Base-by-base conservation (phyloP, 345 rosid genomes). In the Mangifera indica region DNA sequence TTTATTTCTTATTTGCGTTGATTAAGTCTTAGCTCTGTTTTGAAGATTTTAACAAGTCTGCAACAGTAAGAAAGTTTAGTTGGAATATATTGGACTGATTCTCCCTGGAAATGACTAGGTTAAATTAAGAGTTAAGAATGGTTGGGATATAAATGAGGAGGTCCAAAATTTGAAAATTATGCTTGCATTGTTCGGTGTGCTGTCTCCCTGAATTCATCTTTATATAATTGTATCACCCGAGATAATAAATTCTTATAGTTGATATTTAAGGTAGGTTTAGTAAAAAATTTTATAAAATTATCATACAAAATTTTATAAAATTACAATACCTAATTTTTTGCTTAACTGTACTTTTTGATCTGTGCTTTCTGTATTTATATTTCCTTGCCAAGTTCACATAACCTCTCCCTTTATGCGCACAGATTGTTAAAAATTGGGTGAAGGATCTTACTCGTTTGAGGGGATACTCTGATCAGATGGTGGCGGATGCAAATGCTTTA, bases 401-500 rank as follows among this genome's bases (percentile, higher is more conserved):
- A 55, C 29, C 12, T 67, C 69, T 65, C 7, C 34, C 60, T 44
- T 58, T 22, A 20, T 21, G 7, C n/a, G 66, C n/a, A 44, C 73
- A 87, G 94, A 81, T 89, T 75, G 90, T 78, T 12, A 85, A 77
- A 53, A 80, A 83, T 62, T 89, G 94, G 94, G 91, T 89, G 71
- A 89, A 86, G 81, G 85, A 81, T 40, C 78, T 85, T 10, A 87
- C 94, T 69, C 84, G 74, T 14, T 15, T 78, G 61, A 81, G 83
- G 60, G 90, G 94, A 8, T 87, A 84, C 81, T 78, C 87, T 0
- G 90, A 87, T 73, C 91, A 85, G 66, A 87, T 86, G 89, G 88
- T 87, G 81, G 91, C 87, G 70, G 91, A 87, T 72, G 91, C 94
- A 20, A 89, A 87, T 80, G 94, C 94, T 32, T 65, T 84, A 11